phyloP scores from a whole-genome alignment of 148 eudicot species.

The Vaccinium myrtillus region DNA sequence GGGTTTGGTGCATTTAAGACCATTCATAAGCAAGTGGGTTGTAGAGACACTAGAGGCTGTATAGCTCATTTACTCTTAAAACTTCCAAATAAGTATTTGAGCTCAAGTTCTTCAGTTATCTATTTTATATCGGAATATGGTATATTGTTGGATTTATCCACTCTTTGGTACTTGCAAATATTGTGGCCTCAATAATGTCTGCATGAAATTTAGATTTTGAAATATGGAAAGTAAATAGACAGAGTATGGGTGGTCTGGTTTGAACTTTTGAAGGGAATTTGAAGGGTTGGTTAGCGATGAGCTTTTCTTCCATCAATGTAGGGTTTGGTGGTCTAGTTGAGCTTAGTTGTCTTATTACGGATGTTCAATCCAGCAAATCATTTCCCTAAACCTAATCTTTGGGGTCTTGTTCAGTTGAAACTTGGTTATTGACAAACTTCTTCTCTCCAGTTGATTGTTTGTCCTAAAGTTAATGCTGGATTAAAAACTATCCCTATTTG shows the following conservation, averaged over 20 bases:
- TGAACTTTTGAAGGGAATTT: neutral
- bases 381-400: neutral
- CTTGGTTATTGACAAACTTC: neutral
- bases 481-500: neutral
- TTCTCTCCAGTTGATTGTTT: neutral
- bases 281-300: neutral
- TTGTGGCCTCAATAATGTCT: neutral
- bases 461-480: neutral
- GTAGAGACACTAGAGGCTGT: neutral
- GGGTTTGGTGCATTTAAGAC: neutral
- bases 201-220: neutral
- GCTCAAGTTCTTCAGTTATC: neutral
- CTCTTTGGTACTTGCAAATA: no score
- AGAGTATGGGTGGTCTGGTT: neutral
- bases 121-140: neutral
- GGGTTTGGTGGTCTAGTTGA: neutral
- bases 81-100: neutral
- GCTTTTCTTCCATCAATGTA: neutral
- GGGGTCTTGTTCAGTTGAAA: neutral
- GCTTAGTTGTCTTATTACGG: neutral
- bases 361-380: neutral
- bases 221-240: neutral
- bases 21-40: conserved; percentile 5
- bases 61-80: neutral
- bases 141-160: neutral